Base-by-base conservation (phyloP, 768 basidiomycete species). In the Amanita pallidorosea region DNA sequence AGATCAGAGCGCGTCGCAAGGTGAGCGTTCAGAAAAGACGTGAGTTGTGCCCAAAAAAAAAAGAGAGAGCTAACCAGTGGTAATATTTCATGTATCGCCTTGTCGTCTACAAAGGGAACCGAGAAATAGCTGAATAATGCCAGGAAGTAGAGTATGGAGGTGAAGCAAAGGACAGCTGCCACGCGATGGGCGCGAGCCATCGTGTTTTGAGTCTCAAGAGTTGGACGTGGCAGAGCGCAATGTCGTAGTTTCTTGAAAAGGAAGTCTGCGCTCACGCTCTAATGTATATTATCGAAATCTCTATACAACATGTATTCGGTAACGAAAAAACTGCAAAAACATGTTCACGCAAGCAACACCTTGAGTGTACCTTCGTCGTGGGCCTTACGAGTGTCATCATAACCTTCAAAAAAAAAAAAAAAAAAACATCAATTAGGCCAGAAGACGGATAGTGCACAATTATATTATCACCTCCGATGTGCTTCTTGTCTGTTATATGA, bases 171-270 rank as follows among this genome's bases (percentile, higher is more conserved):
- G 44, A 74, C 57, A 17, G 71, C 53, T 8, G 73, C 74, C 52
- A 81, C 73, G 52, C 77, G 75, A 42, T 74, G 76, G 49, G 74
- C 80, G 49, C 82, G 76, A 36, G 80, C 75, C 85, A 88, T 87
- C 17, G 15, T 42, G 37, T 22, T 41, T 11, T 13, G 29, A 11
- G 11, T 5, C 2, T 3, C 23, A 20, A 8, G 20, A 25, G 11
- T 34, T 33, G 33, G 33, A 33, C 33, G 33, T 33, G 11, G 33
- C 33, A 31, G 8, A 31, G 11, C 9, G 27, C 4, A 33, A 33
- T 13, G 33, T 33, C 12, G 33, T 5, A 33, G 9, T 2, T 33
- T 33, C 33, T 33, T 13, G 9, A 20, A 18, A 23, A 20, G 40
- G 40, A 41, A 18, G 20, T 41, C 11, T 5, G 2, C 18, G 7